Base-by-base conservation (phyloP, 2,329 filamentous ascomycete species). In the Colletotrichum navitas region DNA sequence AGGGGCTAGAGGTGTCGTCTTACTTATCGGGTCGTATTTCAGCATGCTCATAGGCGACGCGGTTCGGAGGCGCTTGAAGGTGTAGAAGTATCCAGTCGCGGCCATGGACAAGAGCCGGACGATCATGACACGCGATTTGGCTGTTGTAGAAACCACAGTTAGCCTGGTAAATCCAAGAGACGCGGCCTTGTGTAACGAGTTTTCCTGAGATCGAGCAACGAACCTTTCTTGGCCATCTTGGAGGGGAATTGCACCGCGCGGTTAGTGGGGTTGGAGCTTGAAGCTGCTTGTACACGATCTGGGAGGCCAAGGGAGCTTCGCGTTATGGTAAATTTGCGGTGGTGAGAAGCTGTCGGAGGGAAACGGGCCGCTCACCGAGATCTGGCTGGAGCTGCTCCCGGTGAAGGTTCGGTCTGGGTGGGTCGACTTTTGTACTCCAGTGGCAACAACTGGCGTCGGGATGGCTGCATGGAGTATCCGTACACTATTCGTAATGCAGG, bases 31-130 rank as follows among this genome's bases (percentile, higher is more conserved):
- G 81, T 99, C 96, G 84, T 99, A 99, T 87, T 99, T 99, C 77
- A 99, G 86, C 94, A 99, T 96, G 85, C 94, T 97, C 84, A 99
- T 89, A 68, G 97, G 95, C 55, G 92, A 87, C 74, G 94, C 88
- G 39, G 89, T 88, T 76, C 96, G 92, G 16, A 94, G 95, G 71
- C 97, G 91, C 76, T 92, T 88, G 82, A 97, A 91, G 65, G 94
- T 97, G 83, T 95, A 95, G 88, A 95, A 99, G 88, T 94, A 99
- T 79, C 96, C 96, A 34, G 96, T 99, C 92, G 97, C 92, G 81
- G 96, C 96, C 96, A 99, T 99, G 74, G 94, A 97, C 81, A 99
- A 87, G 76, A 99, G 92, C 81, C 96, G 95, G 82, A 98, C 95
- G 80, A 93, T 90, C 81, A 99, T 92, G 76, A 95, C 92, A 81